Base-by-base conservation (phyloP, 257 asterid species). In the Cynanchum wilfordii region DNA sequence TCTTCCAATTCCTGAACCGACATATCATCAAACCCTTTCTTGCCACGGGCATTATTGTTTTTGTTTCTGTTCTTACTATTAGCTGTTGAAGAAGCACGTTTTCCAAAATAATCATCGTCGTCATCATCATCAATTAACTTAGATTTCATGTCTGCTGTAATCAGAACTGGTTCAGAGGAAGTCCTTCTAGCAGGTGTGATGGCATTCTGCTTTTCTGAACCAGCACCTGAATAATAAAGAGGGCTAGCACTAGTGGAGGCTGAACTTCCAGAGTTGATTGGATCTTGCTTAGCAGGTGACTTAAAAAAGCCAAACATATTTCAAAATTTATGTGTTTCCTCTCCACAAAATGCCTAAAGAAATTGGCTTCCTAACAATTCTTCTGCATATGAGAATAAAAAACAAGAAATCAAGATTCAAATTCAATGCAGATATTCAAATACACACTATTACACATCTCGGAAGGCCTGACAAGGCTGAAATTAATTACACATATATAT, bases 271-370 rank as follows among this genome's bases (percentile, higher is more conserved):
- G 83, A 17, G 17, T 81, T 86, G 3, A 8, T 71, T 29, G 86
- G 59, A 38, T 58, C 52, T 69, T 82, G 42, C 79, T 76, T 57
- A 83, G 85, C 82, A 38, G 78, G 68, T 10, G 89, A 80, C 85
- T 87, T 94, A 75, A 77, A 84, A 74, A 87, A 86, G 16, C 99
- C 96, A 69, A 95, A 95, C 99, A 95, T 95, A 65, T 77, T 84
- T 16, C 7, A 4, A 50, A 51, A 11, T 40, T 64, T 65, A 33
- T 9, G 55, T 13, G 24, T 30, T 40, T 59, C 38, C 5, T 25
- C 19, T n/a, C 19, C 58, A 50, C 27, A 27, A 45, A 29, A n/a
- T n/a, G 17, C 44, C 15, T 16, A 22, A 38, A 64, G 40, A 20
- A 64, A 51, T 6, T 42, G 29, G 19, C 57, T 22, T 63, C 60